Evolutionary conservation across 2,329 filamentous ascomycete species (phyloP).

Genomic region (Lasiodiplodia gonubiensis): DNA sequence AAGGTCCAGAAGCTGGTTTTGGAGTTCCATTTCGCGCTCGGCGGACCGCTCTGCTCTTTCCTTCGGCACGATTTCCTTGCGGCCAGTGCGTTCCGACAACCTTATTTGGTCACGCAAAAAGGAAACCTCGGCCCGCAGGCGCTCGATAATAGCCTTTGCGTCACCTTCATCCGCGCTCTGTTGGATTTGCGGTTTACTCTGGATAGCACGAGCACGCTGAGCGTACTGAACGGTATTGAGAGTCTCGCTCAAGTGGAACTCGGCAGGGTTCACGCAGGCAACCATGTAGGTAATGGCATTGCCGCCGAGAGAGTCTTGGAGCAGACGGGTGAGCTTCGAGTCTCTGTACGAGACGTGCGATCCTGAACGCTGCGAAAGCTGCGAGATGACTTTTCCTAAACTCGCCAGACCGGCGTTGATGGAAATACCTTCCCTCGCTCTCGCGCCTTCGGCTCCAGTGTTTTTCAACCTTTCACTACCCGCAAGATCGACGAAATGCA

Average conservation of each 20-base stretch:
- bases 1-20: conserved; percentile 88
- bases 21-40: conserved; percentile 85
- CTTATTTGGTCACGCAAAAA: conserved; percentile 94
- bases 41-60: conserved; percentile 80
- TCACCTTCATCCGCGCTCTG: conserved; percentile 87
- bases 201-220: conserved; percentile 91
- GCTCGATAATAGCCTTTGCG: conserved; percentile 91
- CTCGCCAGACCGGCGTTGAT: conserved; percentile 97
- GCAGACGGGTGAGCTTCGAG: conserved; percentile 90
- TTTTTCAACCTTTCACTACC: conserved; percentile 97
- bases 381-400: conserved; percentile 96
- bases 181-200: conserved; percentile 96
- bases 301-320: conserved; percentile 95
- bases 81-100: conserved; percentile 73
- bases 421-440: conserved; percentile 94
- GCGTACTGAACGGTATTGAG: conserved; percentile 96
- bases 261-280: conserved; percentile 93
- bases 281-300: conserved; percentile 99
- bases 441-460: conserved; percentile 90
- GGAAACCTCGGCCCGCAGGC: conserved; percentile 89
- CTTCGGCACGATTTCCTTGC: conserved; percentile 61
- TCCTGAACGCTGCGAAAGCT: conserved; percentile 86
- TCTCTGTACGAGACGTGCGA: conserved; percentile 97
- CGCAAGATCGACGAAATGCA: conserved; percentile 97
- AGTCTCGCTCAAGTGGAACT: conserved; percentile 97